Percentiles rank a stretch among this genome's conserved stretches.
Conservation (phyloP, 2,329 filamentous ascomycete genomes). For the Zymoseptoria tritici region DNA sequence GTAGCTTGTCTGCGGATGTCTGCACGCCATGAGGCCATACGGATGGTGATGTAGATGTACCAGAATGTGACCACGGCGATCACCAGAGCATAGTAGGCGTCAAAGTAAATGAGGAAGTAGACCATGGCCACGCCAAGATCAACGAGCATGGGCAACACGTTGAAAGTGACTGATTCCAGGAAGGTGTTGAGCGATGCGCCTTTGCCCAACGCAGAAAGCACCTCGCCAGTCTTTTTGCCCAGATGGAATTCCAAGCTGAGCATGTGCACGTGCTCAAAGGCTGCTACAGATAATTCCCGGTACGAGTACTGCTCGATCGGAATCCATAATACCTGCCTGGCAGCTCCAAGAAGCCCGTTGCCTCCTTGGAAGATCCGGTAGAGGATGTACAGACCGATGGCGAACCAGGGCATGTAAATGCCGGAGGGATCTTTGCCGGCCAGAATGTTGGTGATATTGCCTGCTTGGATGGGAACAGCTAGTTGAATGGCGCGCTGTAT, state of each 20-base stretch:
- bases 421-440: constrained; percentile 40
- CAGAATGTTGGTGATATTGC: constrained; percentile 68
- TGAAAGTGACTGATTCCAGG: constrained; percentile 91
- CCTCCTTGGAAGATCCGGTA: constrained; percentile 79
- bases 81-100: constrained; percentile 83
- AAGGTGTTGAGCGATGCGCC: constrained; percentile 95
- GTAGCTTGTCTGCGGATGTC: constrained; percentile 90
- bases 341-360: constrained; percentile 76
- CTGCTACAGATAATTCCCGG: constrained; percentile 83
- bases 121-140: constrained; percentile 79
- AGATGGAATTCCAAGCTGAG: constrained; percentile 95
- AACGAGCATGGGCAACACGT: constrained; percentile 88
- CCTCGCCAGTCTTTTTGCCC: constrained; percentile 92
- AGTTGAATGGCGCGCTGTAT: constrained; percentile 79
- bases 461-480: constrained; percentile 74
- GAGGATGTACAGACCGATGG: constrained; percentile 68
- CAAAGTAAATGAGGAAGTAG: constrained; percentile 71
- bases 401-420: constrained; percentile 59
- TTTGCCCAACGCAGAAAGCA: constrained; percentile 91
- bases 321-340: constrained; percentile 84
- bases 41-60: constrained; percentile 93
- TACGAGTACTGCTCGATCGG: constrained; percentile 97
- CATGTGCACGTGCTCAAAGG: constrained; percentile 94
- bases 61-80: constrained; percentile 87
- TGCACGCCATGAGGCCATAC: constrained; percentile 87